Evolutionary conservation across 2,329 filamentous ascomycete genomes (phyloP), one percentile per base, ranked within the genome.

Genomic region (Colletotrichum paranaense): DNA sequence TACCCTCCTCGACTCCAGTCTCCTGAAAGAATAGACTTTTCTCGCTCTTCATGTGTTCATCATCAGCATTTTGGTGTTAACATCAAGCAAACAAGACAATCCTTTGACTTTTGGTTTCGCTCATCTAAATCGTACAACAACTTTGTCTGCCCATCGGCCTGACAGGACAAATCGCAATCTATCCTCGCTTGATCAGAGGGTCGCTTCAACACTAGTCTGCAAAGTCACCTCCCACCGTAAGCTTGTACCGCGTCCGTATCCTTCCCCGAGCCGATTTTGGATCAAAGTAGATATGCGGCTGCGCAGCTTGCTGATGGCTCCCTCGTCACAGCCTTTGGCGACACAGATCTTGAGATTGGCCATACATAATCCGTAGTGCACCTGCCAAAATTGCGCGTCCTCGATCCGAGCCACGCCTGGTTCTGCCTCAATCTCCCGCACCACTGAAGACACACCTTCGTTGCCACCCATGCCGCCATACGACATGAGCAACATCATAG

Each of bases 381-480:
- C 97, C 85, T 99, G 97, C 97, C 97, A 99, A 82, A 99, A 98
- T 80, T 95, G 92, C 1, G 95, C 96, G 79, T 98, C 95, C 71
- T 98, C 94, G 59, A 99, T 91, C 1, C 89, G 89, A 57, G 89
- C 89, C 30, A 98, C 91, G 68, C 89, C 89, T 1, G 93, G 91
- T 78, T 98, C 95, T 1, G 91, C 89, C 81, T 95, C 92, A 64
- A 99, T 95, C 81, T 97, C 95, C 68, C 90, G 90, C 78, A 98
- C 87, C n/a, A 98, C 92, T 26, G 92, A 91, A 4, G 90, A 88
- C 1, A 97, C 91, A 4, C 90, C 84, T 52, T 80, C 81, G 62
- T 84, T 82, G 42, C 81, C 82, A 30, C 67, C 53, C 38, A 75
- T 79, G 11, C 81, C 83, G 30, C 82, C 81, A 63, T 97, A 98